Evolutionary conservation across 345 rosid genomes (phyloP).

Genomic region (Eucalyptus dawsonii): DNA sequence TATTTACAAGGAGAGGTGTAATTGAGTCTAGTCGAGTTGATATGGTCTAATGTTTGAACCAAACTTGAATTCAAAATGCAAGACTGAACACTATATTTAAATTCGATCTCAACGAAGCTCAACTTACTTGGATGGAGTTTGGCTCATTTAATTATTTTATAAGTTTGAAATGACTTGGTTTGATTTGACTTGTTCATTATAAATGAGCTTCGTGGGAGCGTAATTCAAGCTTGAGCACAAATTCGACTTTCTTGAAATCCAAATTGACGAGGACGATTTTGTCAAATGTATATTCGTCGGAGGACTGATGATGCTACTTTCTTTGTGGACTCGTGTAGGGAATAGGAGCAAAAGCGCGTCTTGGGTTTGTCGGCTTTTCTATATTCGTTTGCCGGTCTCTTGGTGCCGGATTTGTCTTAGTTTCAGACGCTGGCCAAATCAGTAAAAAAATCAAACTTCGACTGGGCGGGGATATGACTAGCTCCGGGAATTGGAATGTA

Average conservation of each 20-base stretch:
- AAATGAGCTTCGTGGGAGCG: background rate
- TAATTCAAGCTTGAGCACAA: background rate
- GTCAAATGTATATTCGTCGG: too few relatives aligned
- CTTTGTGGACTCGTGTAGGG: too few relatives aligned
- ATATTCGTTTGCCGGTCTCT: background rate
- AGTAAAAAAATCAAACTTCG: background rate
- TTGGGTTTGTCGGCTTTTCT: too few relatives aligned
- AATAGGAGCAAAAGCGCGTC: too few relatives aligned
- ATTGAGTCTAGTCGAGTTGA: too few relatives aligned
- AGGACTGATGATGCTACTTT: too few relatives aligned
- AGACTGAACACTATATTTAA: background rate
- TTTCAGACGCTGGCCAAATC: background rate
- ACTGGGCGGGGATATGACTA: fast-evolving
- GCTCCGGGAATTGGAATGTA: background rate
- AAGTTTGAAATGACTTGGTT: too few relatives aligned
- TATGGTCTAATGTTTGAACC: background rate
- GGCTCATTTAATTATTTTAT: background rate
- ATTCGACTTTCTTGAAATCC: background rate
- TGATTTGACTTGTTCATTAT: too few relatives aligned
- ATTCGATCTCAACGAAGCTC: background rate
- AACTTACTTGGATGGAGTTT: background rate
- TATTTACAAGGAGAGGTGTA: background rate
- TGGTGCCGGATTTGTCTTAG: background rate
- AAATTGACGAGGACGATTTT: background rate
- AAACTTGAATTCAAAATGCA: background rate